These are phyloP conservation scores for Mycena belliarum DNA, from an alignment of 768 basidiomycete genomes.

Conservation along the genomic window DNA sequence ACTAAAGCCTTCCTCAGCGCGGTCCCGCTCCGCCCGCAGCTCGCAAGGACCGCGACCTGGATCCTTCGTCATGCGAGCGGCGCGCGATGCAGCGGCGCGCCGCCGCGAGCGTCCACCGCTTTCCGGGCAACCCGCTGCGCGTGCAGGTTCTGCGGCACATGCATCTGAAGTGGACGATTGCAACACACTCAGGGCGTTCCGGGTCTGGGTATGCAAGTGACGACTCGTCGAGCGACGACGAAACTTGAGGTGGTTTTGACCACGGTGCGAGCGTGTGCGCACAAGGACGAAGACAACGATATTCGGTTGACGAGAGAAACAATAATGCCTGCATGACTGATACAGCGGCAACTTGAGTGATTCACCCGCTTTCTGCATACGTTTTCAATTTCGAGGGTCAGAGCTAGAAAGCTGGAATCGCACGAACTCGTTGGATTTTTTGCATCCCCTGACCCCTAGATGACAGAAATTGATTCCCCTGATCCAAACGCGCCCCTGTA, in stretches of 20 bases:
- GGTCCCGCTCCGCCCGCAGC: background rate
- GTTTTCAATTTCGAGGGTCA: background rate
- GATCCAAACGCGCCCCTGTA: too few relatives aligned
- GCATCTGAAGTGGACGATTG: slow-evolving; percentile 20
- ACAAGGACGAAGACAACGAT: background rate
- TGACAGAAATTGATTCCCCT: too few relatives aligned
- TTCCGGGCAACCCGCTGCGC: slow-evolving; percentile 15
- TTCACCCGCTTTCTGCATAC: background rate
- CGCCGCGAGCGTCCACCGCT: slow-evolving; percentile 8
- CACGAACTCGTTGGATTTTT: too few relatives aligned
- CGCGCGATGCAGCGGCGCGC: slow-evolving; percentile 15
- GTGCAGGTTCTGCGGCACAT: slow-evolving; percentile 19
- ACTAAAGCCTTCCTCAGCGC: background rate
- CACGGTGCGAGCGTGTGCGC: background rate
- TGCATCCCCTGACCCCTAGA: too few relatives aligned
- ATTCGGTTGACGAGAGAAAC: background rate
- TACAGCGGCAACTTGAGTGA: background rate
- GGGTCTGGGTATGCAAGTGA: slow-evolving; percentile 11
- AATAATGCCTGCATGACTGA: too few relatives aligned
- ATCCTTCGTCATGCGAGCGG: background rate
- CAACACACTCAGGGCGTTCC: slow-evolving; percentile 1
- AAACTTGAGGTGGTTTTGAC: slow-evolving; percentile 9
- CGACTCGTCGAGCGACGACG: slow-evolving; percentile 14
- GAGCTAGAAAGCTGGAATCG: too few relatives aligned
- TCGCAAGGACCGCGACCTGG: background rate